Base-by-base conservation (phyloP, 2,329 filamentous ascomycete species). In the Botrytis cinerea region DNA sequence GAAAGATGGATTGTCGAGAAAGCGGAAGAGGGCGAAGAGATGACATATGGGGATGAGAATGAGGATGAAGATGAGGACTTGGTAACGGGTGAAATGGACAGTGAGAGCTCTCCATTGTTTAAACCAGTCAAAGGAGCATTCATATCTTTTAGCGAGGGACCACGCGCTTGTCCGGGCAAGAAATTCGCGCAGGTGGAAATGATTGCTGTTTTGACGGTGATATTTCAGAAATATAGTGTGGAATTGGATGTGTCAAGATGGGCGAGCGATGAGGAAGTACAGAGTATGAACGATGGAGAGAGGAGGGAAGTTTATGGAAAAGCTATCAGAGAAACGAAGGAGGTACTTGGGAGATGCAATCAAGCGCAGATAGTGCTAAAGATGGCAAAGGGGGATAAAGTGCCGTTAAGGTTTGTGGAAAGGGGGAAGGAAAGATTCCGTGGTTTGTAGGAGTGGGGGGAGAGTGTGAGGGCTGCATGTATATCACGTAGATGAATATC, bases 1-100 rank as follows among this genome's bases (percentile, higher is more conserved):
- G 86, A 89, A 77, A 84, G 88, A 59, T 90, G 88, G 88, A 80
- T 90, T 14, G 32, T 62, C 2, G 40, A 12, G 14, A 60, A 54
- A 14, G 38, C 61, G 5, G 61, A 28, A 12, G 61, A 60, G 3
- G n/a, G 60, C 9, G 4, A 45, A 46, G 22, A 63, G 1, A 43
- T 16, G 28, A 7, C 16, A 16, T 6, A 1, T 48, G 25, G 9
- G 22, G 35, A n/a, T 10, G 67, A 43, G 22, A n/a, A n/a, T 10
- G 67, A 43, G 20, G 63, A 73, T 48, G 68, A 57, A 67, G 51
- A 43, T 12, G 63, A 60, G 14, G 22, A n/a, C 18, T n/a, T 4
- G 22, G 22, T 4, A 16, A 28, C 18, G 2, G 51, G 28, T 54
- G n/a, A 4, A n/a, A 20, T 51, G 14, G 22, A 8, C 72, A 68